phyloP scores from a whole-genome alignment of 2,329 filamentous ascomycete genomes.

The Penicillium italicum region DNA sequence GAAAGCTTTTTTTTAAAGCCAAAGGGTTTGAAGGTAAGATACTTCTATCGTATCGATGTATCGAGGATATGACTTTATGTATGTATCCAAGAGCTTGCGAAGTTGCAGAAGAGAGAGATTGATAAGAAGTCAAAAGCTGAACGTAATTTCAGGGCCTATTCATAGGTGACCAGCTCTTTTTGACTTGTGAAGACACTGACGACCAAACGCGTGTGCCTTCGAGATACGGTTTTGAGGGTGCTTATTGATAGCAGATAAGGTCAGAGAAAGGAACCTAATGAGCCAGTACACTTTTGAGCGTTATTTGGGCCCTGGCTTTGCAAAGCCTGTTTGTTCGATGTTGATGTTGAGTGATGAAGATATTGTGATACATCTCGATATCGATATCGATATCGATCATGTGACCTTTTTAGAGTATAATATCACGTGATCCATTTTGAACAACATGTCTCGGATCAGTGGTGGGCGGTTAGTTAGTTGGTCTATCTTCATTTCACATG shows the following conservation, averaged over 20 bases:
- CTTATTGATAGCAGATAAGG: neutral
- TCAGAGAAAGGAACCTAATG: neutral
- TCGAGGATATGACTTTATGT: neutral
- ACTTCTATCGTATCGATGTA: no score
- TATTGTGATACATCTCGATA: neutral
- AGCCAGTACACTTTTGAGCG: neutral
- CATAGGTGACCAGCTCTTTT: neutral
- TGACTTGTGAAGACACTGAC: neutral
- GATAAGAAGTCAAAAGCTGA: neutral
- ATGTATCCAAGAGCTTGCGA: neutral
- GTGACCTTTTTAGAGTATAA: neutral
- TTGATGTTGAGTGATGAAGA: constrained; percentile 1
- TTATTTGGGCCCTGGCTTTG: neutral
- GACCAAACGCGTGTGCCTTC: neutral
- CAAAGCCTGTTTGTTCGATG: neutral
- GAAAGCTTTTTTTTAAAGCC: neutral
- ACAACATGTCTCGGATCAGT: neutral
- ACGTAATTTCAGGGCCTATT: neutral
- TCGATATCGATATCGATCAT: constrained; percentile 1
- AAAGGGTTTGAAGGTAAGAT: neutral
- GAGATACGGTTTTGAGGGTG: neutral
- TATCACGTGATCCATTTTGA: neutral
- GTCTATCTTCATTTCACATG: neutral
- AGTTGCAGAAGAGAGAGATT: neutral
- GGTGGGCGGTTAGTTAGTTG: no score